A percentile compares a stretch with the other conserved stretches of the same genome.
Conservation (phyloP, 306 rosid genomes). For the Delonix regia region DNA sequence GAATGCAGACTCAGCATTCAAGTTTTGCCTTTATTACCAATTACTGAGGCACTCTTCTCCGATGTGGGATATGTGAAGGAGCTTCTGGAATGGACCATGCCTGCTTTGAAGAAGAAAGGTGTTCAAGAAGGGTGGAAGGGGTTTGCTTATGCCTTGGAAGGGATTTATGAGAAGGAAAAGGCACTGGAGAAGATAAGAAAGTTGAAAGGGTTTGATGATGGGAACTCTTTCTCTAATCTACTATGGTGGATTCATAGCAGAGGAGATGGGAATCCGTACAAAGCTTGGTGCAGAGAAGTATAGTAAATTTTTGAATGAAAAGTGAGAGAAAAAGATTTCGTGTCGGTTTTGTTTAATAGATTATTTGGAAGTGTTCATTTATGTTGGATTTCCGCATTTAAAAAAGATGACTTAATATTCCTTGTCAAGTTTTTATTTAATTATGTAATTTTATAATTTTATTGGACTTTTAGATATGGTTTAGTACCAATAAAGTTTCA, state of each 20-base stretch:
- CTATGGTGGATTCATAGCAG: conserved; percentile 94
- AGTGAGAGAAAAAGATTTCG: not conserved
- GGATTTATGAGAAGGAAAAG: conserved; percentile 54
- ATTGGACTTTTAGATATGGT: not conserved
- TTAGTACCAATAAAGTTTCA: not conserved
- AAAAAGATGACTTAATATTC: not conserved
- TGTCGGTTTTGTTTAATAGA: not conserved
- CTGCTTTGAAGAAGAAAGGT: conserved; percentile 64
- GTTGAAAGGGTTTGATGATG: conserved; percentile 74
- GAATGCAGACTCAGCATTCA: conserved; percentile 88
- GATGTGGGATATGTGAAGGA: conserved; percentile 55
- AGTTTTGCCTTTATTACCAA: conserved; percentile 60
- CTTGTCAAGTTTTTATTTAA: not conserved
- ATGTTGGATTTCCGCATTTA: not conserved
- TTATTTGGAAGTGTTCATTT: not conserved
- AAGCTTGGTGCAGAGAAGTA: not conserved
- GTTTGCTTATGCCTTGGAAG: conserved; percentile 73
- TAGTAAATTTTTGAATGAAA: not conserved
- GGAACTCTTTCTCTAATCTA: conserved; percentile 71
- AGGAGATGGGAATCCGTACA: conserved; percentile 12
- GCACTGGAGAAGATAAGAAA: conserved; percentile 57
- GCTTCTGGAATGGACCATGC: conserved; percentile 81
- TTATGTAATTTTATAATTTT: not conserved
- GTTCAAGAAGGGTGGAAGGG: conserved; percentile 85
- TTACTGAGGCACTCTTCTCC: conserved; percentile 46